Evolutionary conservation across 1,284 basidiomycete species (phyloP), one percentile per base, ranked within the genome.

Genomic region (Sporisorium exsertum): DNA sequence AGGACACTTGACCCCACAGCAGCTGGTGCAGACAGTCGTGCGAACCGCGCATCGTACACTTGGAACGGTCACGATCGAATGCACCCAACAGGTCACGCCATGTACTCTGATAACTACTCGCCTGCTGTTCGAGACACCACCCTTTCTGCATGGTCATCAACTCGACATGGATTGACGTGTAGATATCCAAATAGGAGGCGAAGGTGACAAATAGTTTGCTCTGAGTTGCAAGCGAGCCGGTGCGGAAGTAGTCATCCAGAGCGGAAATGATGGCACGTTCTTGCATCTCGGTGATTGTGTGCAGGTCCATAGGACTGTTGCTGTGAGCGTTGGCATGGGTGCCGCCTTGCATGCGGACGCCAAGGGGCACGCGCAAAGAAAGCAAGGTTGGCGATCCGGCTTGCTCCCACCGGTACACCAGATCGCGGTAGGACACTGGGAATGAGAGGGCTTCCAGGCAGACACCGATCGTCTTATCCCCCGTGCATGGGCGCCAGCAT

Each of bases 241-340:
- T n/a, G 22, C 24, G 46, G 15, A 49, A 27, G 24, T 27, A 49
- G 5, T 49, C 46, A 2, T 49, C 46, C 9, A 27, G 22, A 16
- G 46, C 46, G 46, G 9, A 22, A 26, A 49, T 49, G 24, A 49
- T 24, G 6, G 46, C 46, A 9, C 24, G 46, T 24, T 49, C 46
- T 13, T 49, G 46, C 13, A 49, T 10, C 16, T 49, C 46, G n/a
- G 46, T 49, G 46, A 49, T 49, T 22, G 46, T 49, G 46, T 49
- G 46, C 22, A 49, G 13, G 46, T 49, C 46, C n/a, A 27, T 5
- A 49, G 26, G 5, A 6, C 13, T 22, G 46, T 27, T 8, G 24
- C 24, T 9, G 24, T 32, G 2, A 27, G 24, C 12, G 5, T 15
- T 16, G 29, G 5, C 13, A 9, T 3, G 2, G 10, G 46, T 8